These are phyloP conservation scores for Paramecium octaurelia DNA, from an alignment of 73 alveolate species.

Conservation along the genomic window DNA sequence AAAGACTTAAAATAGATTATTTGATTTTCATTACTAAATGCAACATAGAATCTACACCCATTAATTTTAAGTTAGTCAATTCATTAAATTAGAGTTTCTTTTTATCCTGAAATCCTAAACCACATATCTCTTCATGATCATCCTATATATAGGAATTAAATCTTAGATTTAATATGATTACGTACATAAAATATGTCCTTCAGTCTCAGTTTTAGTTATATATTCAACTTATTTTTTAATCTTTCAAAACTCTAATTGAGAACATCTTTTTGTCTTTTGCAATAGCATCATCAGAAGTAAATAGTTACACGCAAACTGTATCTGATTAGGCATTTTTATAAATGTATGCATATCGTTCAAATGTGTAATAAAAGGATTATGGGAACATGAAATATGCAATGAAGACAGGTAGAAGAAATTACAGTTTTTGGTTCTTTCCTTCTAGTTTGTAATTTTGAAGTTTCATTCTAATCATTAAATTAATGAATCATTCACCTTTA, in stretches of 20 bases:
- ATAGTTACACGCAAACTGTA: not conserved
- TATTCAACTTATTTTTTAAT: too few species aligned
- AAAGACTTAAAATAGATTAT: not conserved
- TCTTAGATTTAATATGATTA: not conserved
- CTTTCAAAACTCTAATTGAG: too few species aligned
- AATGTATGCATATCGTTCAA: not conserved
- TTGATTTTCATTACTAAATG: constrained; percentile 18
- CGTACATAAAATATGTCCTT: constrained; percentile 52
- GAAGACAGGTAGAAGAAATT: not conserved
- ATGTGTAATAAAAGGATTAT: not conserved
- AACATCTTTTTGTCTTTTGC: not conserved
- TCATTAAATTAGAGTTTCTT: not conserved
- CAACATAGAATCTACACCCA: constrained; percentile 5
- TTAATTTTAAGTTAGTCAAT: not conserved
- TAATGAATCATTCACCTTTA: not conserved
- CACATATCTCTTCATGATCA: constrained; percentile 7
- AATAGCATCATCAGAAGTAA: not conserved
- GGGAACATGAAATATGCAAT: constrained; percentile 4
- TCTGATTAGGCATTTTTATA: not conserved
- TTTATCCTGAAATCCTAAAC: not conserved
- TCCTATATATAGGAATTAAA: not conserved
- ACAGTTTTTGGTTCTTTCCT: not conserved
- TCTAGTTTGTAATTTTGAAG: not conserved
- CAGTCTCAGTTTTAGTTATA: too few species aligned
- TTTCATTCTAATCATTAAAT: constrained; percentile 20